phyloP scores from a whole-genome alignment of 1,284 basidiomycete genomes.

The Filobasidium uniguttulatum region DNA sequence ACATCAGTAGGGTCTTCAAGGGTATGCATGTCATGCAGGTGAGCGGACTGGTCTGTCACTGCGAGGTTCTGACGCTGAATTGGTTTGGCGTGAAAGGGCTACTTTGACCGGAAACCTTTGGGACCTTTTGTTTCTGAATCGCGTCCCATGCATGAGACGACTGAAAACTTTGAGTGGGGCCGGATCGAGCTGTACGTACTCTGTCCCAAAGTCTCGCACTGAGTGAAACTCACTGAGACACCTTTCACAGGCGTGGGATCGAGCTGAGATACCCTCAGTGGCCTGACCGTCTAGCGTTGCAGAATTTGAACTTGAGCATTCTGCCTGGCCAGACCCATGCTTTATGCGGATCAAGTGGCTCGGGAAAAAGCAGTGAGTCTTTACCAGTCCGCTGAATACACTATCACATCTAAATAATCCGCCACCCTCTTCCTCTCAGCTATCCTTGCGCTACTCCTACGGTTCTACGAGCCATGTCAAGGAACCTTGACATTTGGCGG shows the following conservation, averaged over 20 bases:
- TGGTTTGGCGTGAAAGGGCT: too few species aligned
- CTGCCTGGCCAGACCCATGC: constrained; percentile 23
- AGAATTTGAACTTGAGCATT: constrained; percentile 19
- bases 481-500: constrained; percentile 37
- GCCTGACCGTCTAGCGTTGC: constrained; percentile 18
- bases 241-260: constrained; percentile 15
- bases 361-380: too few species aligned
- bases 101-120: too few species aligned
- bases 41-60: too few species aligned
- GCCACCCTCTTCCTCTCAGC: too few species aligned
- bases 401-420: too few species aligned
- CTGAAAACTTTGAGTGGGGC: too few species aligned
- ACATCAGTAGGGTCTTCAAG: too few species aligned
- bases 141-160: too few species aligned
- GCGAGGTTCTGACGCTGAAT: too few species aligned
- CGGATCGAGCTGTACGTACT: constrained; percentile 18
- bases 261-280: constrained; percentile 25
- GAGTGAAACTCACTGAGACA: background rate
- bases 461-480: constrained; percentile 36
- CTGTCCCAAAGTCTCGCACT: background rate
- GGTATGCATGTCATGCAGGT: too few species aligned
- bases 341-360: constrained; percentile 25
- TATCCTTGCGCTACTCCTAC: constrained; percentile 33
- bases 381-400: constrained; percentile 15
- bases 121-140: too few species aligned